Conservation (phyloP, 139 green algal genomes). For the Auxenochlorella pyrenoidosa region DNA sequence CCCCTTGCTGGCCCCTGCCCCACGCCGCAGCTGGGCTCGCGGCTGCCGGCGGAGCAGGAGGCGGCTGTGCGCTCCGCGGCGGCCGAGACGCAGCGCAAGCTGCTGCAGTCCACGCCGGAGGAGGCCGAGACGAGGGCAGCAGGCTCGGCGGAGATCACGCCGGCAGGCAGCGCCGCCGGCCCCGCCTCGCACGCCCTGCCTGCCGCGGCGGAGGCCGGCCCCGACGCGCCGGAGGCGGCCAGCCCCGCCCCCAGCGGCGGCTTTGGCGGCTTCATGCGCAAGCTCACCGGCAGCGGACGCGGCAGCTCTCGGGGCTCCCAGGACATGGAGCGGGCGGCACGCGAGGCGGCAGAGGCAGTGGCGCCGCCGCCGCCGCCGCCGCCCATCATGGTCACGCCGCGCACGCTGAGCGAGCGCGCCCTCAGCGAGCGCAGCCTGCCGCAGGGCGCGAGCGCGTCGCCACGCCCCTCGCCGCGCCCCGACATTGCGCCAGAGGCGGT, state of each 20-base stretch:
- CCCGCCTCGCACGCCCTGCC: background rate
- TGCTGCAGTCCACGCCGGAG: background rate
- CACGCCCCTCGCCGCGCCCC: background rate
- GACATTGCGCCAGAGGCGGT: background rate
- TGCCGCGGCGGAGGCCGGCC: background rate
- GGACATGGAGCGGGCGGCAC: background rate
- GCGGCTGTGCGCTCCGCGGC: background rate
- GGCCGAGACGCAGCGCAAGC: background rate
- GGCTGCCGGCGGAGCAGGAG: constrained; percentile 24
- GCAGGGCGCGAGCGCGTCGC: background rate
- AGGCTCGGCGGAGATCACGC: background rate
- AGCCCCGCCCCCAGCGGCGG: background rate
- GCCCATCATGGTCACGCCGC: no score
- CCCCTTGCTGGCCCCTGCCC: background rate
- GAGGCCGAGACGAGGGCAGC: background rate
- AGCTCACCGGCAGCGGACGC: constrained; percentile 11
- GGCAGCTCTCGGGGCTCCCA: background rate
- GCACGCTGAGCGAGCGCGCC: background rate
- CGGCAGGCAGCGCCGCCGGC: background rate
- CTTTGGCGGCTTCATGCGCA: constrained; percentile 22
- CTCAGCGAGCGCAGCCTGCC: background rate
- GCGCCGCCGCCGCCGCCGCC: no score
- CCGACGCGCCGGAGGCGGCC: background rate
- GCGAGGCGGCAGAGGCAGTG: no score
- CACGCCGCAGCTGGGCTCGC: constrained; percentile 11